phyloP scores from a whole-genome alignment of 1,284 basidiomycete species.

The Trichosporon sp. region DNA sequence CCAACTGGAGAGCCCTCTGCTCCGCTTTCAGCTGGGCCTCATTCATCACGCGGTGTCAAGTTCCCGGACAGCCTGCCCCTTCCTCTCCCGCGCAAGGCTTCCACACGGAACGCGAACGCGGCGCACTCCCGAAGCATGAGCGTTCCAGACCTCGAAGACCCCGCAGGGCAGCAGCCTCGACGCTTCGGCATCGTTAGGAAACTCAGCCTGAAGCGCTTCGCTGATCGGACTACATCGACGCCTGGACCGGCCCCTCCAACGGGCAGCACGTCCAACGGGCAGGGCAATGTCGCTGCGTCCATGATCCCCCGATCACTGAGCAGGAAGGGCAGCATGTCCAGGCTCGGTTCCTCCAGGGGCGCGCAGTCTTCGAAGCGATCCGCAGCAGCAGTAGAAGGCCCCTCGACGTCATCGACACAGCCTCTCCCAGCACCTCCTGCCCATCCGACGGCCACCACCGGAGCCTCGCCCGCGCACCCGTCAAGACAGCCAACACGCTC shows the following conservation, averaged over 20 bases:
- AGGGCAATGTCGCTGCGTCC: neutral
- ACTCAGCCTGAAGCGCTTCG: neutral
- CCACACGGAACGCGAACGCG: neutral
- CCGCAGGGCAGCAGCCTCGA: neutral
- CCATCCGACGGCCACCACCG: neutral
- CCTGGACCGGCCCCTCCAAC: neutral
- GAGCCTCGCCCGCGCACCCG: neutral
- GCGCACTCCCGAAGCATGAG: neutral
- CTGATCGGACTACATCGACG: neutral
- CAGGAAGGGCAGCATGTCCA: neutral
- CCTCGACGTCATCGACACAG: neutral
- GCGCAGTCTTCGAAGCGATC: neutral
- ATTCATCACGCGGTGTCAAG: neutral
- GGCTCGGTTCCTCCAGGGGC: neutral
- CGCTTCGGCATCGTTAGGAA: constrained; percentile 1
- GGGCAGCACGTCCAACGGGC: neutral
- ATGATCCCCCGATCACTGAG: neutral
- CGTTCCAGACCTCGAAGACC: neutral
- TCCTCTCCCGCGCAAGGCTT: neutral
- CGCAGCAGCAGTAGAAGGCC: neutral
- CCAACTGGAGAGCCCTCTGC: neutral
- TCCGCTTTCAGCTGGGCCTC: neutral
- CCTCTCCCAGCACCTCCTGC: neutral
- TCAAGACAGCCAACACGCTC: neutral
- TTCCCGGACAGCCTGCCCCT: neutral